Evolutionary conservation across 2,329 filamentous ascomycete species (phyloP).

Genomic region (Aspergillus uvarum): DNA sequence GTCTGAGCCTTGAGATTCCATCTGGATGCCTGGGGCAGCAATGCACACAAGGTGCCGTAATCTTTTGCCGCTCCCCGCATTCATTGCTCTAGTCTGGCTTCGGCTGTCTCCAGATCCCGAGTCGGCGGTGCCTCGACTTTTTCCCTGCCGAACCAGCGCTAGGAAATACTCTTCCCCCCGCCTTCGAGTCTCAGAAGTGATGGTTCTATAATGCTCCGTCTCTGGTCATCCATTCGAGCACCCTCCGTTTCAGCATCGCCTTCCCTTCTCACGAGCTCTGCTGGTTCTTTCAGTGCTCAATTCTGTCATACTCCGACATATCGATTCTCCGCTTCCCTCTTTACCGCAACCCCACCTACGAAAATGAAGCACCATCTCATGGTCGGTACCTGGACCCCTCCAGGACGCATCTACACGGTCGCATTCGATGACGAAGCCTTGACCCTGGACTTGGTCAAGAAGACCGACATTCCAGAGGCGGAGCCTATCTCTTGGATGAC

Average conservation of each 20-base stretch:
- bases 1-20: not conserved
- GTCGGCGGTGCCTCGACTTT: not conserved
- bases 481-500: constrained; percentile 95
- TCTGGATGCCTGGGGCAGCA: not conserved
- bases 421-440: constrained; percentile 81
- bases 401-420: constrained; percentile 86
- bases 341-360: constrained; percentile 7
- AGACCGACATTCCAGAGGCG: constrained; percentile 75
- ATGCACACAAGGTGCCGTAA: not conserved
- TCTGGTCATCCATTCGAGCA: not conserved
- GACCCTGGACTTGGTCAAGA: constrained; percentile 72
- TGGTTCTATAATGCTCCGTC: not conserved
- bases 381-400: constrained; percentile 88
- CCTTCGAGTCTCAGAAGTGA: not conserved
- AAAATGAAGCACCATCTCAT: constrained; percentile 86
- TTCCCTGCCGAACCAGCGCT: not conserved
- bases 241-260: not conserved
- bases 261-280: not conserved
- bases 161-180: not conserved
- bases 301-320: not conserved
- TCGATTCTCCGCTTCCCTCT: not conserved
- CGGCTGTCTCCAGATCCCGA: not conserved
- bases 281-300: not conserved
- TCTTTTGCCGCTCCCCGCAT: not conserved
- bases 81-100: not conserved